Conservation (phyloP, 495 filamentous ascomycete genomes). For the Neurospora africana region DNA sequence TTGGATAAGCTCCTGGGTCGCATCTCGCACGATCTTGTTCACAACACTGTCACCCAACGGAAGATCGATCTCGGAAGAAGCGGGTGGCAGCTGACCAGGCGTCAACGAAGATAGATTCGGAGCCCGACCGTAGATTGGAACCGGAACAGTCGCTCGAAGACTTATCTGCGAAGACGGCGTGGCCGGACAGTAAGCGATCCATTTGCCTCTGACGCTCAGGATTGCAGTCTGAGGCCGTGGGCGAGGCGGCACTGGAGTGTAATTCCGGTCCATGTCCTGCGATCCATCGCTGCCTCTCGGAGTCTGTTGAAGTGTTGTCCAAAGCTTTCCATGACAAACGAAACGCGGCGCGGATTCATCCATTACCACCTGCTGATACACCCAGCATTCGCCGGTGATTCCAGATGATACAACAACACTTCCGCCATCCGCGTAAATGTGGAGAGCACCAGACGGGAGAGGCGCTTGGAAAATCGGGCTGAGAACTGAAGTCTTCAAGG, state of each 20-base stretch:
- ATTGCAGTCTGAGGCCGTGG: constrained; percentile 49
- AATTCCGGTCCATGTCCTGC: constrained; percentile 35
- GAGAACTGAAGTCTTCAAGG: constrained; percentile 37
- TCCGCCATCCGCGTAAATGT: constrained; percentile 54
- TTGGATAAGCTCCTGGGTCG: constrained; percentile 83
- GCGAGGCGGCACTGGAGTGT: constrained; percentile 23
- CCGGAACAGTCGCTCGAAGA: constrained; percentile 47
- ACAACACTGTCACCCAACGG: constrained; percentile 71
- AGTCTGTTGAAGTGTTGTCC: constrained; percentile 63
- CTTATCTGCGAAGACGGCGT: constrained; percentile 56
- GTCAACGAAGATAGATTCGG: constrained; percentile 59
- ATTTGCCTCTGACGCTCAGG: constrained; percentile 64
- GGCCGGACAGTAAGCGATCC: constrained; percentile 78
- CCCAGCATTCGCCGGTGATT: constrained; percentile 72
- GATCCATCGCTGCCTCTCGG: constrained; percentile 31
- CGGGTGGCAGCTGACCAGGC: constrained; percentile 63
- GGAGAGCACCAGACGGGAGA: constrained; percentile 57
- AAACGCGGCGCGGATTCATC: constrained; percentile 38
- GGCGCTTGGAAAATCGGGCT: constrained; percentile 49
- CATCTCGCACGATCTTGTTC: constrained; percentile 75
- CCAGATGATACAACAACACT: constrained; percentile 67
- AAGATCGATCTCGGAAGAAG: constrained; percentile 65
- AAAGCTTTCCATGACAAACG: constrained; percentile 65
- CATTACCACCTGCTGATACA: constrained; percentile 43
- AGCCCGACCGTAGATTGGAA: constrained; percentile 40